Conservation (phyloP, 495 filamentous ascomycete species). For the Pseudevernia furfuracea region DNA sequence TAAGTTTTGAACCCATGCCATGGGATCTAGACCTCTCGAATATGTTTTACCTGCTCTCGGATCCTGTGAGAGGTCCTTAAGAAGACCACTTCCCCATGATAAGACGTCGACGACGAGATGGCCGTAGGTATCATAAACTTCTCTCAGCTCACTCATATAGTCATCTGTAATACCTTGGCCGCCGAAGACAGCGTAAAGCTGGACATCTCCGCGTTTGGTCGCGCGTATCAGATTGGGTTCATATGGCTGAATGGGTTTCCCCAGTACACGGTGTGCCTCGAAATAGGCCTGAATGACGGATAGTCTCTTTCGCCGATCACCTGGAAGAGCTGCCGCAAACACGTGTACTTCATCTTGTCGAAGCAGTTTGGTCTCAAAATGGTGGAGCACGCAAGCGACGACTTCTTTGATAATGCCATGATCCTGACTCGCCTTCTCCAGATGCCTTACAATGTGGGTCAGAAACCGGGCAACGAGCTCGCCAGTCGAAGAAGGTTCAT, state of each 20-base stretch:
- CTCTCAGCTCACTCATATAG: constrained; percentile 91
- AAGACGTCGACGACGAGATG: constrained; percentile 81
- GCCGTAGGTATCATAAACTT: constrained; percentile 79
- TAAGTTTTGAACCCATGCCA: constrained; percentile 77
- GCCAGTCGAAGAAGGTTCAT: constrained; percentile 84
- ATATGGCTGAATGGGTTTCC: constrained; percentile 73
- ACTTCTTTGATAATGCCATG: constrained; percentile 77
- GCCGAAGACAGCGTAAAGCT: constrained; percentile 83
- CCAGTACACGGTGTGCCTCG: constrained; percentile 69
- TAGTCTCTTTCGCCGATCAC: constrained; percentile 79
- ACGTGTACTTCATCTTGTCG: constrained; percentile 92
- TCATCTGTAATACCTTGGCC: constrained; percentile 97
- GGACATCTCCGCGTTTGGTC: constrained; percentile 65
- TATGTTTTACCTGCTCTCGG: constrained; percentile 86
- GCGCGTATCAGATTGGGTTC: constrained; percentile 86
- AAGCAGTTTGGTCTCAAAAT: constrained; percentile 90
- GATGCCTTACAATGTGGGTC: constrained; percentile 72
- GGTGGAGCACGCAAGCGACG: constrained; percentile 75
- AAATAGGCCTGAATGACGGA: constrained; percentile 82
- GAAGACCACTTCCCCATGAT: constrained; percentile 62
- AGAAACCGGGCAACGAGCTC: constrained; percentile 89
- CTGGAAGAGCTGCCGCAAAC: constrained; percentile 72
- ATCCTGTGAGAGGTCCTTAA: constrained; percentile 75
- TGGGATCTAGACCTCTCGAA: constrained; percentile 83
- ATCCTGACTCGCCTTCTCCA: constrained; percentile 86